Evolutionary conservation across 2,329 filamentous ascomycete genomes (phyloP).

Genomic region (Exophiala bonariae): DNA sequence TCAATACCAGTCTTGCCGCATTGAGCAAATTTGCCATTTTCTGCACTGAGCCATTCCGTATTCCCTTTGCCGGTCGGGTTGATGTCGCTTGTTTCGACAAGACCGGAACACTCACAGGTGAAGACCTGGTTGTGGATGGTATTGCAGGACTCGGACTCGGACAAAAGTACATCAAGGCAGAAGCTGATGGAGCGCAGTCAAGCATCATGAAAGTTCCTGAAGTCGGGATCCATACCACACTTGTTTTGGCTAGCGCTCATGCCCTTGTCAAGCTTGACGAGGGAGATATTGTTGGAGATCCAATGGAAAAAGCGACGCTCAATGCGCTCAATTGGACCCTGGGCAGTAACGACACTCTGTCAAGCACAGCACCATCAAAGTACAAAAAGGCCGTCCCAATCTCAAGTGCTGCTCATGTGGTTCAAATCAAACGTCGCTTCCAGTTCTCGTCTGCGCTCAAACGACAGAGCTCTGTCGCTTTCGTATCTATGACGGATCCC

Average conservation of each 20-base stretch:
- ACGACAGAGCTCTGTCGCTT: conserved; percentile 91
- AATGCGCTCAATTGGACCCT: conserved; percentile 86
- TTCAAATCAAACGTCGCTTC: conserved; percentile 95
- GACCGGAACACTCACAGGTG: conserved; percentile 93
- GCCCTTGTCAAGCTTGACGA: conserved; percentile 95
- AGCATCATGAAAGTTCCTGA: conserved; percentile 71
- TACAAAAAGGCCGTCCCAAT: conserved; percentile 47
- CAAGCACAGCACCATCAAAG: conserved; percentile 61
- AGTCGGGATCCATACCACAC: conserved; percentile 76
- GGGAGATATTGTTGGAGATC: conserved; percentile 94
- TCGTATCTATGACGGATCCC: conserved; percentile 70
- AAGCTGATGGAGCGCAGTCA: conserved; percentile 79
- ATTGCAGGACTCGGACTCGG: conserved; percentile 85
- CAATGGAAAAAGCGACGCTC: conserved; percentile 97
- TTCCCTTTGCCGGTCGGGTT: conserved; percentile 91
- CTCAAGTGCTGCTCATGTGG: conserved; percentile 62
- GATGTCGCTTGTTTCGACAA: conserved; percentile 99
- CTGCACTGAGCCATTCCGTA: conserved; percentile 97
- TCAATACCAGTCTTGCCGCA: conserved; percentile 94
- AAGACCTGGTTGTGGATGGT: conserved; percentile 94
- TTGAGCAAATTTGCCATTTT: conserved; percentile 96
- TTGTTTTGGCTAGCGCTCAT: conserved; percentile 92
- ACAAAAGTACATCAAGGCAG: conserved; percentile 64
- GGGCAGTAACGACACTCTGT: conserved; percentile 83
- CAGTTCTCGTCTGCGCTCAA: conserved; percentile 97